phyloP scores from a whole-genome alignment of 495 filamentous ascomycete species.

The Neurospora sp. region DNA sequence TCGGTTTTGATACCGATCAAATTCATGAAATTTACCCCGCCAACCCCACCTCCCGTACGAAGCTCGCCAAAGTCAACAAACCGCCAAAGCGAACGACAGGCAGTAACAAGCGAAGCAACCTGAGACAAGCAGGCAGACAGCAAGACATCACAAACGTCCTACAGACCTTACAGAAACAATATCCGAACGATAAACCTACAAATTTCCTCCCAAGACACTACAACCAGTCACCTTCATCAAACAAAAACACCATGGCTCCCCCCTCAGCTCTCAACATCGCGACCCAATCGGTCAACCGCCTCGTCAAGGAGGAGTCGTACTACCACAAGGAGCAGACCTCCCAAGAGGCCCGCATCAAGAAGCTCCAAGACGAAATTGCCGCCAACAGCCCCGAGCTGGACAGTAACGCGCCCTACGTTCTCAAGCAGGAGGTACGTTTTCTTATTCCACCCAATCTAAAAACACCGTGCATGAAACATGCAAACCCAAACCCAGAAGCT shows the following conservation, averaged over 20 bases:
- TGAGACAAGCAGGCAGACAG: not conserved
- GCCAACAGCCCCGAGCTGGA: conserved; percentile 37
- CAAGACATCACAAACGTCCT: not conserved
- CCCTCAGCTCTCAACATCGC: conserved; percentile 23
- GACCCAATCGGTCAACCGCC: conserved; percentile 47
- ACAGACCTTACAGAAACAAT: not conserved
- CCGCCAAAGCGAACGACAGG: not conserved
- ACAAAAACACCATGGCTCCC: conserved; percentile 16
- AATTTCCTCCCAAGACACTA: not conserved
- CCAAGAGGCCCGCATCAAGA: conserved; percentile 61
- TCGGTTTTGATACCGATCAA: not conserved
- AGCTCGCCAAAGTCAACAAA: conserved; percentile 9
- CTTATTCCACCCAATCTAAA: not conserved
- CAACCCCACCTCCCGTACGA: conserved; percentile 15
- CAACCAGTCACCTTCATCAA: not conserved
- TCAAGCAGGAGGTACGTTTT: conserved; percentile 71
- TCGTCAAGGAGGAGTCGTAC: conserved; percentile 83
- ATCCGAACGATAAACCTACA: not conserved
- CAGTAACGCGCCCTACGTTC: conserved; percentile 55
- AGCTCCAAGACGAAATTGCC: conserved; percentile 46
- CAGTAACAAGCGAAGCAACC: not conserved
- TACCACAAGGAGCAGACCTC: conserved; percentile 74
- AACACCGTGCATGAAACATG: conserved; percentile 1
- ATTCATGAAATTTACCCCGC: conserved; percentile 17
- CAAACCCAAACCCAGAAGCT: not conserved